Evolutionary conservation across 2,329 filamentous ascomycete species (phyloP), one percentile per base, ranked within the genome.

Genomic region (Teratosphaeria epicoccoides): DNA sequence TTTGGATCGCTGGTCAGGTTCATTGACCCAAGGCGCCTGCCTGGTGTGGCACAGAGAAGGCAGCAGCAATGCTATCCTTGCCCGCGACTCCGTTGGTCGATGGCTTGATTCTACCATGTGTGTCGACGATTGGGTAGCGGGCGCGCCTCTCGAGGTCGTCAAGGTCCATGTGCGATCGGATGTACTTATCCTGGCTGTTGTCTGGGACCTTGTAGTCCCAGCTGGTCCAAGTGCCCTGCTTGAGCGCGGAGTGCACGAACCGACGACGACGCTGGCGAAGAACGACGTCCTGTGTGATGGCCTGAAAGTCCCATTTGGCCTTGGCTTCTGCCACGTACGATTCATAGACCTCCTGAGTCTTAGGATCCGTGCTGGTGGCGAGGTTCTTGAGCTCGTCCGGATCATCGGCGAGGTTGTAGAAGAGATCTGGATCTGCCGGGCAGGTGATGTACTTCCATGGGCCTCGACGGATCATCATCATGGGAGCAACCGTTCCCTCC

Each of bases 381-480:
- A 94, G 73, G 68, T 95, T 91, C 58, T 77, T 72, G n/a, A 88
- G 70, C 71, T 95, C 88, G 28, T 82, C 71, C 0, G 88, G 88
- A 63, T 96, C 90, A 20, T 74, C 69, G 44, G 76, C 74, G 6
- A 96, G 75, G 70, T 96, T 86, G 75, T 82, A 96, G 11, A 96
- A 79, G 72, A 93, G 88, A 25, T 87, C 83, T 26, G 85, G 83
- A 65, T 96, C 90, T 22, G 83, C 84, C 6, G 89, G 83, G 63
- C 88, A 95, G 57, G 81, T 88, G 57, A 93, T 82, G 68, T 89
- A 95, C 75, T 96, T 96, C 88, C 88, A 96, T 46, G 79, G 77
- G 7, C 88, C 88, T 50, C 88, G 84, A 52, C 87, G 83, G 65
- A 96, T 96, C 90, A 96, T 96, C 77, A 95, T 88, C 52, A 94